Conservation (phyloP, 169 alveolate genomes). For the Plasmodium inui region DNA sequence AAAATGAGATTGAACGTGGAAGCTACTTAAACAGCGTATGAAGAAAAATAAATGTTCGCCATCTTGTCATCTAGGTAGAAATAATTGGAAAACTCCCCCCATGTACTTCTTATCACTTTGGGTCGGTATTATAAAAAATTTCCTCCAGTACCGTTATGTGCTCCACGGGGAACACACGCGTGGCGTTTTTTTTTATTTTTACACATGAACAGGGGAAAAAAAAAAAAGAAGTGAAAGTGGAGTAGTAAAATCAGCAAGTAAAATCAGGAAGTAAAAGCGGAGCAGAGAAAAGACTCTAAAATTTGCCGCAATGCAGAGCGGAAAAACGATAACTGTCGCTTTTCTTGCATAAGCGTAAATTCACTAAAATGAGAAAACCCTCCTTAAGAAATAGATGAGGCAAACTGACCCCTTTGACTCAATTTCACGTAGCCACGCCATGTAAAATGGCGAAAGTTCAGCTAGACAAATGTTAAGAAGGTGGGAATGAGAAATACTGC, state of each 20-base stretch:
- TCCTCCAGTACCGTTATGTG: not conserved
- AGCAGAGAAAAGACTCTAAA: not conserved
- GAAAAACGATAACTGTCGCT: not conserved
- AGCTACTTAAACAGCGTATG: not conserved
- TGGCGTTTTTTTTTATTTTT: not conserved
- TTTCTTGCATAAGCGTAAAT: not conserved
- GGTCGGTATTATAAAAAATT: not conserved
- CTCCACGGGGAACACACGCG: not conserved
- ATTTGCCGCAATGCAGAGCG: not conserved
- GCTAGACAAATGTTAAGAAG: not conserved
- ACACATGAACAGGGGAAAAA: not conserved
- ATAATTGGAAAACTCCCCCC: not conserved
- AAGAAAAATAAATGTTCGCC: not conserved
- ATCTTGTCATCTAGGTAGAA: not conserved
- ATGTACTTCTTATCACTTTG: not conserved
- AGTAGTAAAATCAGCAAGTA: not conserved
- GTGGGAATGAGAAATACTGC: not conserved
- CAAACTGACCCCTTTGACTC: not conserved
- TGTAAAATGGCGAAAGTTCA: not conserved
- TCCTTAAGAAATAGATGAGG: not conserved
- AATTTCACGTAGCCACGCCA: not conserved
- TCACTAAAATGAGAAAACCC: not conserved
- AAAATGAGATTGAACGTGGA: not conserved
- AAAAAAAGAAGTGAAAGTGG: not conserved
- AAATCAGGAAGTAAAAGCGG: not conserved